These are phyloP conservation scores for Closterium sp. DNA, from an alignment of 139 green algal species.

Conservation along the genomic window DNA sequence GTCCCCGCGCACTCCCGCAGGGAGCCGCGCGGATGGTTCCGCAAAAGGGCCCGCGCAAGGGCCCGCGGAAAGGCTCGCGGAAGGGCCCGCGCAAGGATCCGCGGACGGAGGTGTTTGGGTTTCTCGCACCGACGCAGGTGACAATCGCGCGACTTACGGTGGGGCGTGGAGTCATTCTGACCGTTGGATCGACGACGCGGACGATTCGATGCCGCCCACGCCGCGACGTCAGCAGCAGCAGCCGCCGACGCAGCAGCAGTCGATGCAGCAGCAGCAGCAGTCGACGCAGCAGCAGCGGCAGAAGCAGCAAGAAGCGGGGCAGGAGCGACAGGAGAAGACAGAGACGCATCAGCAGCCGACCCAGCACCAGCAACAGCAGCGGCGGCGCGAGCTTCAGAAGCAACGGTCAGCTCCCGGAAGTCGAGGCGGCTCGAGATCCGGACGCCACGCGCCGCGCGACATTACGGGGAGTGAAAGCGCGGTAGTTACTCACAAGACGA, in stretches of 20 bases:
- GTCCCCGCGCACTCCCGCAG: background rate
- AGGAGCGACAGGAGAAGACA: too few relatives aligned
- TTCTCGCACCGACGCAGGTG: background rate
- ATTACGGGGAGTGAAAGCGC: too few relatives aligned
- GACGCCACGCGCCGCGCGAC: background rate
- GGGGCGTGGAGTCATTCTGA: background rate
- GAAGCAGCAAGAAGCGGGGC: too few relatives aligned
- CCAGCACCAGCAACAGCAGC: background rate
- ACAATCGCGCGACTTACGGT: background rate
- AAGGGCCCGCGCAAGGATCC: background rate
- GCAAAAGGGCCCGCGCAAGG: background rate
- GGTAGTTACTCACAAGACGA: too few relatives aligned
- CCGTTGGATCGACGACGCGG: background rate
- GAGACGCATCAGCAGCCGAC: background rate
- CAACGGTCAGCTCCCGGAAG: background rate
- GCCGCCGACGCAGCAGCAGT: background rate
- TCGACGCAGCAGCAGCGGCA: background rate
- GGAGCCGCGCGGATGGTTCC: background rate
- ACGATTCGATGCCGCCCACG: background rate
- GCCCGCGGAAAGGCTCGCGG: background rate
- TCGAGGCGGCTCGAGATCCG: background rate
- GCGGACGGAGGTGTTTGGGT: background rate
- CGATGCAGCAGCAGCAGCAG: background rate
- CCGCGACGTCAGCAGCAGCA: background rate
- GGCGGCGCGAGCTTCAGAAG: background rate